Evolutionary conservation across 164 flowering plant species (phyloP).

Genomic region (Vitis vinifera): ASM3070453v1 NC_081818.1:27315501-27316000

Average conservation of each 20-base stretch:
- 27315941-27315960: background rate
- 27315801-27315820: background rate
- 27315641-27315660: slow-evolving; percentile 14
- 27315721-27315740: slow-evolving; percentile 13
- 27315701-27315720: slow-evolving; percentile 3
- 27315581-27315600: background rate
- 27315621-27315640: slow-evolving; percentile 2
- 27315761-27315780: background rate
- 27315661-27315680: slow-evolving; percentile 9
- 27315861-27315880: slow-evolving; percentile 13
- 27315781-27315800: slow-evolving; percentile 7
- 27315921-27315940: background rate
- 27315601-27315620: background rate
- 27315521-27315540: background rate
- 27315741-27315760: slow-evolving; percentile 1
- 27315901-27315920: background rate
- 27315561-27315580: too few species aligned
- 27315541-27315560: slow-evolving; percentile 13
- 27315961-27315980: background rate
- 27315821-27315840: slow-evolving; percentile 9
- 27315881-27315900: background rate
- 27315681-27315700: background rate
- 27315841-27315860: background rate
- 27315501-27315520: background rate
- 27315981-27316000: background rate